Conservation (phyloP, 345 rosid genomes). For the Luvunga scandens region DNA sequence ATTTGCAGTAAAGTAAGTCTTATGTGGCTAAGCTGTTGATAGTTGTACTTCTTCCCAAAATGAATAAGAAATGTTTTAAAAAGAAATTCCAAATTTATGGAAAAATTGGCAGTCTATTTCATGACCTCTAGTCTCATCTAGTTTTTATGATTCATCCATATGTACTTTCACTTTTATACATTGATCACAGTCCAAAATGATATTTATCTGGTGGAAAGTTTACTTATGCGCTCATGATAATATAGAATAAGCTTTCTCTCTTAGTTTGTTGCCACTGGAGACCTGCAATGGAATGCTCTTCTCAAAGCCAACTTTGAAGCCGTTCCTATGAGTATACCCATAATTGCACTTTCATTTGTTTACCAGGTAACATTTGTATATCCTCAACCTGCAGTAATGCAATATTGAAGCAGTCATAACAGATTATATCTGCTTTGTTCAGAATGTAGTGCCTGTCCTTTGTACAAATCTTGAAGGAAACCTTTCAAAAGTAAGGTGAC, state of each 20-base stretch:
- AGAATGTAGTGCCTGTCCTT: conserved; percentile 94
- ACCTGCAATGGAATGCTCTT: conserved; percentile 76
- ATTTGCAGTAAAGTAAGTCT: not conserved
- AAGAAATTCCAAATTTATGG: not conserved
- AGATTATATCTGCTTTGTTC: conserved; percentile 24
- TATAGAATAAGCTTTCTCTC: conserved; percentile 12
- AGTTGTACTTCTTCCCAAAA: not conserved
- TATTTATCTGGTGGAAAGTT: not conserved
- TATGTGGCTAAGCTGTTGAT: not conserved
- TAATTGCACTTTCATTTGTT: conserved; percentile 90
- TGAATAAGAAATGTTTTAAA: not conserved
- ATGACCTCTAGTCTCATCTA: no score
- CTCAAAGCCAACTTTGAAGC: conserved; percentile 83
- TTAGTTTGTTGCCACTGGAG: conserved; percentile 75
- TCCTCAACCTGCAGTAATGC: conserved; percentile 10
- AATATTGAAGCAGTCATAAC: conserved; percentile 16
- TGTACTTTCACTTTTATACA: not conserved
- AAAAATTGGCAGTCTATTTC: no score
- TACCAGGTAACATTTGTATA: conserved; percentile 62
- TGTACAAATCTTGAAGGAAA: conserved; percentile 96
- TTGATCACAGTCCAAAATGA: not conserved
- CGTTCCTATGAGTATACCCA: conserved; percentile 95
- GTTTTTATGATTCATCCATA: not conserved
- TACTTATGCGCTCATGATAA: not conserved
- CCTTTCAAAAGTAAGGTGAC: conserved; percentile 91